These are phyloP conservation scores for Xylaria arbuscula DNA, from an alignment of 2,329 filamentous ascomycete genomes.

Conservation along the genomic window DNA sequence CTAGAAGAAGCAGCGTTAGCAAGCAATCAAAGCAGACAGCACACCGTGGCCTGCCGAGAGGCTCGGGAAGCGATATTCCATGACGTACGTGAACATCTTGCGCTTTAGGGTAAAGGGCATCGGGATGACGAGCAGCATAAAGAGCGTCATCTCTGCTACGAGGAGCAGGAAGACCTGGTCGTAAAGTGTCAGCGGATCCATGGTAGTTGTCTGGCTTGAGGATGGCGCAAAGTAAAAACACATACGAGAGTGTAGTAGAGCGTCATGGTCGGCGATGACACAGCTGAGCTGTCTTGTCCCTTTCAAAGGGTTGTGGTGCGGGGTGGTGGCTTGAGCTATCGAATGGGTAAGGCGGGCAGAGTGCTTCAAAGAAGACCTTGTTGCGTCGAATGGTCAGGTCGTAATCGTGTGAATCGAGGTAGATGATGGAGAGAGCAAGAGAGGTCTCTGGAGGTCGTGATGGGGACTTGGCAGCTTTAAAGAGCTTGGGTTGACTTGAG, in stretches of 20 bases:
- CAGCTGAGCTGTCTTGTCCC: constrained; percentile 17
- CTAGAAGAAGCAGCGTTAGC: constrained; percentile 55
- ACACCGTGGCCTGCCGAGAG: background rate
- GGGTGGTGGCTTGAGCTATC: constrained; percentile 21
- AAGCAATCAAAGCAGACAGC: background rate
- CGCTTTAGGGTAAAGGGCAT: constrained; percentile 88
- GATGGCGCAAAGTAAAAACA: constrained; percentile 25
- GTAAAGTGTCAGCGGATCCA: constrained; percentile 44
- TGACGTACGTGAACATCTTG: constrained; percentile 78
- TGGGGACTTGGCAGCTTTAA: constrained; percentile 27
- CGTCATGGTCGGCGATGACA: constrained; percentile 55
- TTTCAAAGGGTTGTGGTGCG: constrained; percentile 30
- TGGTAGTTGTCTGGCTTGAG: constrained; percentile 1
- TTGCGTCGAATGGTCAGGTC: background rate
- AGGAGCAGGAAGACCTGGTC: constrained; percentile 82
- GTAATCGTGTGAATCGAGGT: background rate
- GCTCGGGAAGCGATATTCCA: background rate
- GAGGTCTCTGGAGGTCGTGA: constrained; percentile 10
- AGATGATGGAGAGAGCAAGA: constrained; percentile 9
- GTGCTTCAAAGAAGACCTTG: constrained; percentile 18
- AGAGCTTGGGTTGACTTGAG: constrained; percentile 29
- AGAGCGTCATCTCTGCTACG: constrained; percentile 84
- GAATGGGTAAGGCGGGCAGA: background rate
- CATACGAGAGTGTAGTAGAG: constrained; percentile 64
- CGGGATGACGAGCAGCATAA: constrained; percentile 83